Conservation (phyloP, 2,329 filamentous ascomycete species). For the Fusarium neocosmosporiellum region DNA sequence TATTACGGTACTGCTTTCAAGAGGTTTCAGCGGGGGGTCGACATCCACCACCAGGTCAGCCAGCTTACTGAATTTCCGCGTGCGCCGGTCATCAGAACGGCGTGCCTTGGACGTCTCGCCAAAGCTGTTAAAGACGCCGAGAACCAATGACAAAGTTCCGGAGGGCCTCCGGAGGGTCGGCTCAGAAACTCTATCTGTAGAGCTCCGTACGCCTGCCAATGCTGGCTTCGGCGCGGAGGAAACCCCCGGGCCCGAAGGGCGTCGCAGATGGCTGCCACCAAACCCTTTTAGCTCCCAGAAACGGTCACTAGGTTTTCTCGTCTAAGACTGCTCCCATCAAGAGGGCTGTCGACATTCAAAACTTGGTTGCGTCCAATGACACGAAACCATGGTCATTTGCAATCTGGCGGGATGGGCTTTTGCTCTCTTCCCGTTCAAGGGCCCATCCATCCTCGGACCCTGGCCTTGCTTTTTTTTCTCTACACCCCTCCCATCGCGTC, state of each 20-base stretch:
- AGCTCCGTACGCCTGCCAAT: constrained; percentile 4
- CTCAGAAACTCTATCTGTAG: constrained; percentile 27
- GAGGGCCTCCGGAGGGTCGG: constrained; percentile 18
- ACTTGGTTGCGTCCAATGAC: constrained; percentile 17
- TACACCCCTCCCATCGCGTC: constrained; percentile 23
- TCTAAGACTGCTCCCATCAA: constrained; percentile 17
- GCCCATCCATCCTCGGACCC: background rate
- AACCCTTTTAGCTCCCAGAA: constrained; percentile 15
- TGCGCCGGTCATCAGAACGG: constrained; percentile 9
- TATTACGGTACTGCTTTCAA: background rate
- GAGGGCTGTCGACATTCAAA: background rate
- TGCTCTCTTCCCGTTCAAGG: background rate
- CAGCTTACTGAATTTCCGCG: background rate
- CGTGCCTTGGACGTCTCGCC: constrained; percentile 12
- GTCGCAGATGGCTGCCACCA: constrained; percentile 13
- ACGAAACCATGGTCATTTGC: constrained; percentile 11
- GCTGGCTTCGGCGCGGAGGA: constrained; percentile 25
- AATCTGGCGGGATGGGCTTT: constrained; percentile 13
- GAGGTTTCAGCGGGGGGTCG: background rate
- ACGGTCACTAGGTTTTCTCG: constrained; percentile 3
- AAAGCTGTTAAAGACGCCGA: background rate
- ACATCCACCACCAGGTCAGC: background rate
- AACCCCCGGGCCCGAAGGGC: constrained; percentile 23
- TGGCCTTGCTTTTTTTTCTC: constrained; percentile 9
- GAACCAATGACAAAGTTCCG: constrained; percentile 24